Evolutionary conservation across 768 basidiomycete genomes (phyloP).

Genomic region (Lanmaoa rubissima): DNA sequence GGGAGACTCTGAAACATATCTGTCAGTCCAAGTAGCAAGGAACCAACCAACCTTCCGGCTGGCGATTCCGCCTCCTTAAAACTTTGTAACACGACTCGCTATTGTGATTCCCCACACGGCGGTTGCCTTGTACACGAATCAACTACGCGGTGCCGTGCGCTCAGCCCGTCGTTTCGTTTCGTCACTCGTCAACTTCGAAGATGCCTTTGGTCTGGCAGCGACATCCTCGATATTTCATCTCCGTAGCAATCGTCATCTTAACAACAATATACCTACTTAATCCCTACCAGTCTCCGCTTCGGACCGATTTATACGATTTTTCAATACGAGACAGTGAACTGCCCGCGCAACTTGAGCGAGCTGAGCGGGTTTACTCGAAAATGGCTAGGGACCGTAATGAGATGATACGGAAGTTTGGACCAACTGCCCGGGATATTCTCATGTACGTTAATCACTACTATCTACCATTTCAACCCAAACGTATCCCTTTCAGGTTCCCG

Average conservation of each 20-base stretch:
- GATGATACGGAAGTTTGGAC: slow-evolving; percentile 55
- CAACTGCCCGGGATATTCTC: slow-evolving; percentile 44
- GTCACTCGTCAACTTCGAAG: slow-evolving; percentile 4
- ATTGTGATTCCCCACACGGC: slow-evolving; percentile 14
- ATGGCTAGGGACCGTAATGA: slow-evolving; percentile 40
- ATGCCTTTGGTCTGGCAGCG: slow-evolving; percentile 38
- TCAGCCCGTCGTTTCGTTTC: slow-evolving; percentile 4
- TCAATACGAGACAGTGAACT: slow-evolving; percentile 36
- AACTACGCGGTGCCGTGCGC: slow-evolving; percentile 5
- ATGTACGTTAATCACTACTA: slow-evolving; percentile 29
- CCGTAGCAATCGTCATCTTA: slow-evolving; percentile 41
- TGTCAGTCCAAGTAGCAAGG: slow-evolving; percentile 1
- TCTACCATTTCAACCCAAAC: slow-evolving; percentile 1
- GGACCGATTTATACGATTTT: slow-evolving; percentile 21
- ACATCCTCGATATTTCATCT: slow-evolving; percentile 53
- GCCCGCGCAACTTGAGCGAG: slow-evolving; percentile 38
- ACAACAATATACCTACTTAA: slow-evolving; percentile 49
- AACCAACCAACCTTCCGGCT: background rate
- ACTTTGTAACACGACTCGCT: slow-evolving; percentile 11
- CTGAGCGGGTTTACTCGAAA: slow-evolving; percentile 47
- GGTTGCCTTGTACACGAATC: slow-evolving; percentile 5
- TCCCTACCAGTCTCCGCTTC: slow-evolving; percentile 32
- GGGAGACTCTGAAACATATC: background rate
- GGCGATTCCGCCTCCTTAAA: slow-evolving; percentile 2
- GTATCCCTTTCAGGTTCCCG: slow-evolving; percentile 44